phyloP scores from a whole-genome alignment of 2,329 filamentous ascomycete genomes.

The Aspergillus sp. region DNA sequence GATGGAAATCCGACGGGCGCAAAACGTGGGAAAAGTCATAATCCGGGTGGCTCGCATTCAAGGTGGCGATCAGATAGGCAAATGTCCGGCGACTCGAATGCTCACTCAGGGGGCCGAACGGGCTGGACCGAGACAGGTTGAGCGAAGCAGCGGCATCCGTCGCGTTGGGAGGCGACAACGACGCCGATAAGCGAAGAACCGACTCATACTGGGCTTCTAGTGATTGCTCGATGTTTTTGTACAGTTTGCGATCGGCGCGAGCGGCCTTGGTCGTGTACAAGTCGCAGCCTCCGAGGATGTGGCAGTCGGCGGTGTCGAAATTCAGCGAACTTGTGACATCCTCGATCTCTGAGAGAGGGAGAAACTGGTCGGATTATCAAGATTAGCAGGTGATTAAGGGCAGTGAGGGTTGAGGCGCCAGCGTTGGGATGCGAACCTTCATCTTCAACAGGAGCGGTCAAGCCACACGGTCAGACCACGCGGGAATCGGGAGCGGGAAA shows the following conservation, averaged over 20 bases:
- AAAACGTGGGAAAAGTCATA: conserved; percentile 96
- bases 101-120: conserved; percentile 87
- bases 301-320: conserved; percentile 90
- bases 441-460: conserved; percentile 15
- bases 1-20: conserved; percentile 83
- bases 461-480: conserved; percentile 3
- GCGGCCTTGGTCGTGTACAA: conserved; percentile 97
- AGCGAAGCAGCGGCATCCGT: conserved; percentile 65
- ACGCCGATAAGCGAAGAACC: conserved; percentile 79
- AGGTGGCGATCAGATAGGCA: conserved; percentile 91
- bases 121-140: conserved; percentile 81
- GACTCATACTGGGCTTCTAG: conserved; percentile 90
- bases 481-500: background rate
- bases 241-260: conserved; percentile 92
- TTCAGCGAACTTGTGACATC: conserved; percentile 89
- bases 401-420: background rate
- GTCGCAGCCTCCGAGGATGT: conserved; percentile 90
- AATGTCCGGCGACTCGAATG: conserved; percentile 87
- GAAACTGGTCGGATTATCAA: conserved; percentile 62
- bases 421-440: conserved; percentile 15
- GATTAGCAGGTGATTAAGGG: background rate
- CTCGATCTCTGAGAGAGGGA: conserved; percentile 88
- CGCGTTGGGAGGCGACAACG: conserved; percentile 79
- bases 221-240: conserved; percentile 90
- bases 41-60: conserved; percentile 93